Conservation (phyloP, 2,329 filamentous ascomycete genomes). For the Nemania serpens region DNA sequence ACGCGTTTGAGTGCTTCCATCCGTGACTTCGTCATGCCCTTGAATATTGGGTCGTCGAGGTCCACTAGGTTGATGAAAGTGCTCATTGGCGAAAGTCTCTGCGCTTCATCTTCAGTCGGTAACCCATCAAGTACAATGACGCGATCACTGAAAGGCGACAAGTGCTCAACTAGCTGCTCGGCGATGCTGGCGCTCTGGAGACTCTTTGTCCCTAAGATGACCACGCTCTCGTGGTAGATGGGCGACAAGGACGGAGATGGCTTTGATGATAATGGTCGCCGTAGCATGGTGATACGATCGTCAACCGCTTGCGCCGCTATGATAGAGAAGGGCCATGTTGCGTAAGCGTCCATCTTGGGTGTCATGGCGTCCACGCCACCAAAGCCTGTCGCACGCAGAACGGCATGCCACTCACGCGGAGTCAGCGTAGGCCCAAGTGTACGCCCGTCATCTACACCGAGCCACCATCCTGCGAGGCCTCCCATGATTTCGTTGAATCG, state of each 20-base stretch:
- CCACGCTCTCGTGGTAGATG: conserved; percentile 15
- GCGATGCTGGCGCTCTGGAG: conserved; percentile 6
- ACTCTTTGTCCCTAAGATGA: conserved; percentile 11
- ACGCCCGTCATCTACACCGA: conserved; percentile 33
- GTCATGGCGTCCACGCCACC: conserved; percentile 22
- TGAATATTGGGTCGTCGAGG: conserved; percentile 14
- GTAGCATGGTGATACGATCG: conserved; percentile 19
- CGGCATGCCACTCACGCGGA: conserved; percentile 10
- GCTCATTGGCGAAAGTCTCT: conserved; percentile 5
- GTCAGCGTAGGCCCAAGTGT: conserved; percentile 9
- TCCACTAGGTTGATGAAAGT: conserved; percentile 1
- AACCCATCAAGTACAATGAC: conserved; percentile 16
- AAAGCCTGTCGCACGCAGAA: conserved; percentile 20
- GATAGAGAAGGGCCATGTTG: conserved; percentile 13
- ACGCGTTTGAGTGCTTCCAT: conserved; percentile 30
- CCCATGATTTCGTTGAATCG: conserved; percentile 13
- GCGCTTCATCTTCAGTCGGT: conserved; percentile 14
- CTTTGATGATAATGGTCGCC: conserved; percentile 13
- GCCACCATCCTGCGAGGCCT: conserved; percentile 34
- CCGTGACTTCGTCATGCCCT: conserved; percentile 14
- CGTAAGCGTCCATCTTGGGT: neutral
- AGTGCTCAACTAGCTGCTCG: conserved; percentile 10
- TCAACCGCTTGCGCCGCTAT: conserved; percentile 25
- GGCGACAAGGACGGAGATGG: neutral
- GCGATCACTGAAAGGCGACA: conserved; percentile 19